These are phyloP conservation scores for Mycena sp. DNA, from an alignment of 1,284 basidiomycete genomes.

Conservation along the genomic window DNA sequence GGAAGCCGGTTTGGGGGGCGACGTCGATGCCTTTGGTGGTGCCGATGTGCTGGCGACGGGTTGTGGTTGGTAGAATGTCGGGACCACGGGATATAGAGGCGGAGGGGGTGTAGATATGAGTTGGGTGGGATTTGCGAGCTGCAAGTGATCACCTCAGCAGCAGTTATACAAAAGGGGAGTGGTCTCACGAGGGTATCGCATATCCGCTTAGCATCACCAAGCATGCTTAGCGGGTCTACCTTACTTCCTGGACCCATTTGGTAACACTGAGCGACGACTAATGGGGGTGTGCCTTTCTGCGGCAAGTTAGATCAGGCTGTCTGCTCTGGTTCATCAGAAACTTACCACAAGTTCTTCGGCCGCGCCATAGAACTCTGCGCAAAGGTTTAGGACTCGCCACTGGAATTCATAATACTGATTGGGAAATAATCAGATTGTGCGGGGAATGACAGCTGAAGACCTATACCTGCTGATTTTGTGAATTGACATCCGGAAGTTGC, in stretches of 20 bases:
- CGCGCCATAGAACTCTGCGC: slow-evolving; percentile 84
- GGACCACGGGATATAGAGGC: slow-evolving; percentile 58
- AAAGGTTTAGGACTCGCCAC: slow-evolving; percentile 82
- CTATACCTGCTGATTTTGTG: slow-evolving; percentile 64
- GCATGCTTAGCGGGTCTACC: slow-evolving; percentile 76
- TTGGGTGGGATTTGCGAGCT: slow-evolving; percentile 78
- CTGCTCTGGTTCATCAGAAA: slow-evolving; percentile 34
- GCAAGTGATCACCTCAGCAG: slow-evolving; percentile 23
- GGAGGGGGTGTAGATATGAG: slow-evolving; percentile 72
- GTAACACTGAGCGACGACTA: slow-evolving; percentile 82
- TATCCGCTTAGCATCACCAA: slow-evolving; percentile 77
- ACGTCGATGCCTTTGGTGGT: slow-evolving; percentile 30
- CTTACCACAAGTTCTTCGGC: slow-evolving; percentile 84
- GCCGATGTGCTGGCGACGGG: slow-evolving; percentile 26
- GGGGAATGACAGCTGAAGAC: not conserved
- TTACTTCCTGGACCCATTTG: slow-evolving; percentile 73
- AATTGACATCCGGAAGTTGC: slow-evolving; percentile 61
- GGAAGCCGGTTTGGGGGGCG: slow-evolving; percentile 22
- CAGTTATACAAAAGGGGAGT: not conserved
- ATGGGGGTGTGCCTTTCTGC: slow-evolving; percentile 76
- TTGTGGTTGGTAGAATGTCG: slow-evolving; percentile 50
- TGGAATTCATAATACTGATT: slow-evolving; percentile 87
- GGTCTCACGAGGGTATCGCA: slow-evolving; percentile 76
- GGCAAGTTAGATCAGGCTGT: slow-evolving; percentile 25
- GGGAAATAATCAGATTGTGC: not conserved